phyloP scores from a whole-genome alignment of 2,329 filamentous ascomycete genomes.

The Fusarium praegraminearum region DNA sequence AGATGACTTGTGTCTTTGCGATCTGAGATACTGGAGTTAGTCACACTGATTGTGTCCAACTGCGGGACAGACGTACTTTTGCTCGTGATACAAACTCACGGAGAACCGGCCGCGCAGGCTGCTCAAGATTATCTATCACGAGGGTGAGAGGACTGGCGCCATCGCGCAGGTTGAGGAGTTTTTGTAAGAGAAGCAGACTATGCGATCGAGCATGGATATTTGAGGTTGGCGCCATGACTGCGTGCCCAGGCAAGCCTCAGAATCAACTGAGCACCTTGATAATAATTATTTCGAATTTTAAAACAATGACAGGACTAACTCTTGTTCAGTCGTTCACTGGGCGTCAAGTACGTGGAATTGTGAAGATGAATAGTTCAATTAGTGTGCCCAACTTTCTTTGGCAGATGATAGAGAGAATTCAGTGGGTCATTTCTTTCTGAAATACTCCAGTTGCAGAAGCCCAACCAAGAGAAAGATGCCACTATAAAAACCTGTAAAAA shows the following conservation, averaged over 20 bases:
- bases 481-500: not conserved
- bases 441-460: not conserved
- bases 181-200: constrained; percentile 85
- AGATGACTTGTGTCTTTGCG: constrained; percentile 76
- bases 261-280: not conserved
- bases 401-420: constrained; percentile 40
- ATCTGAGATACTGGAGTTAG: constrained; percentile 52
- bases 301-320: too few relatives aligned
- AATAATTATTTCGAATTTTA: not conserved
- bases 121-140: constrained; percentile 86
- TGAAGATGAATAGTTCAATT: constrained; percentile 11
- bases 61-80: constrained; percentile 62
- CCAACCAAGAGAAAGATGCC: not conserved
- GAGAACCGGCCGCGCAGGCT: constrained; percentile 77
- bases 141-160: constrained; percentile 88
- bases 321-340: not conserved
- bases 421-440: constrained; percentile 26
- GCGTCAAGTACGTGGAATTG: not conserved
- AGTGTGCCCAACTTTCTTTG: constrained; percentile 14
- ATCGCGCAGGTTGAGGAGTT: constrained; percentile 82
- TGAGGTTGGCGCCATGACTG: constrained; percentile 66
- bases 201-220: constrained; percentile 81
- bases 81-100: constrained; percentile 81
- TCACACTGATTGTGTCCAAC: constrained; percentile 1
- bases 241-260: not conserved